Base-by-base conservation (phyloP, 1,284 basidiomycete genomes). In the Cryptococcus amylolentus region DNA sequence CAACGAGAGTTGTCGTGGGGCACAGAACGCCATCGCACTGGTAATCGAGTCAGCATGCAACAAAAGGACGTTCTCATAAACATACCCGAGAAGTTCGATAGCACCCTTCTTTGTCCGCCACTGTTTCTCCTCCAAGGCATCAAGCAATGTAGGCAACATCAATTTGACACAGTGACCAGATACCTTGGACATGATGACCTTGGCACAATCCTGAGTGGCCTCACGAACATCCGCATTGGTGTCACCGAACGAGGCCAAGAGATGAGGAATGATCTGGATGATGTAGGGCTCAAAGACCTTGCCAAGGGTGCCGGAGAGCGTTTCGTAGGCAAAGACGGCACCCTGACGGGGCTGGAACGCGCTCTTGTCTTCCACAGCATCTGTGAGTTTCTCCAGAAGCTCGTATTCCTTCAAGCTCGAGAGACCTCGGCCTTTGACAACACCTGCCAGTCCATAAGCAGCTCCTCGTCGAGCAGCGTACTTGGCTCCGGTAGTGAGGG, bases 91-190 rank as follows among this genome's bases (percentile, higher is more conserved):
- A n/a, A 98, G 79, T 75, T 98, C 96, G 63, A 98, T 97, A 3
- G 93, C 95, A 1, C 96, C 80, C 75, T 98, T 98, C 81, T 98
- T 98, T 2, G 94, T 92, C 28, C 95, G 84, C 96, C 96, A 98
- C 75, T 98, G 96, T 75, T 97, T 98, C 76, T 98, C 96, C 65
- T 98, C 94, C 48, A 98, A 81, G 38, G 93, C 95, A 38, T 87
- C 87, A 5, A 99, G 82, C 8, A 99, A 78, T 1, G 89, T 88
- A 0, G 96, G 96, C 6, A 98, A 80, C 60, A 98, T 93, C 52
- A 93, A 84, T 79, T 98, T 98, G 74, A 98, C 88, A 46, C 92
- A 93, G 73, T 94, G 52, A 20, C 91, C 93, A 9, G 91, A 95
- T 70, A 99, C 83, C 65, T 90, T 90, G 2, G 86, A 88, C 95